Percentiles rank a stretch among this genome's conserved stretches.
Conservation (phyloP, 257 asterid genomes). For the Solanum lycopersicoides region DNA sequence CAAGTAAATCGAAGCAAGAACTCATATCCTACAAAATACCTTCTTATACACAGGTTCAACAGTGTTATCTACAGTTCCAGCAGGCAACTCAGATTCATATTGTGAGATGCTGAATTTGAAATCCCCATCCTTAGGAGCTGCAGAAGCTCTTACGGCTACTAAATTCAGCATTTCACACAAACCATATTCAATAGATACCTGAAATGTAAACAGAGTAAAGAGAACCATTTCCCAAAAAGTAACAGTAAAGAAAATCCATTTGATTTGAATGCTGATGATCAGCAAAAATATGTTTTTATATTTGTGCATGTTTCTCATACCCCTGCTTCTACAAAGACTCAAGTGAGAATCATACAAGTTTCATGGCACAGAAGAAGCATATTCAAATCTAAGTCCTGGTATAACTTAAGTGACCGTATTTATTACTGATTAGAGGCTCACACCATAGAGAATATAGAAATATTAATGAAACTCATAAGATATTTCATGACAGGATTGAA, state of each 20-base stretch:
- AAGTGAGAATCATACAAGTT: not conserved
- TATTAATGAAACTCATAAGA: not conserved
- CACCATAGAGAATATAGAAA: not conserved
- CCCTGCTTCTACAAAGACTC: not conserved
- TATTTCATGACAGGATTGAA: not conserved
- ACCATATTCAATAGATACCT: constrained; percentile 83
- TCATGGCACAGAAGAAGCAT: not conserved
- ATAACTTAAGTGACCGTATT: not conserved
- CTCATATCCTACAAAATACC: constrained; percentile 25
- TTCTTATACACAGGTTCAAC: constrained; percentile 39
- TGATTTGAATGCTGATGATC: not conserved
- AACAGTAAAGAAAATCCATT: not conserved
- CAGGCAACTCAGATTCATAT: constrained; percentile 64
- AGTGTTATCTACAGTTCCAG: constrained; percentile 48
- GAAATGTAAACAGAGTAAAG: not conserved
- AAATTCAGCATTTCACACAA: constrained; percentile 77
- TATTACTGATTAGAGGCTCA: not conserved
- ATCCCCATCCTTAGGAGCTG: constrained; percentile 67
- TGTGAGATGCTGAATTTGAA: constrained; percentile 49
- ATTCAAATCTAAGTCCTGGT: not conserved
- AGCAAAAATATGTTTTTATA: not conserved
- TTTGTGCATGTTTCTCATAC: not conserved
- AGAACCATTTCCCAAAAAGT: not conserved
- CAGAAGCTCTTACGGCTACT: constrained; percentile 45
- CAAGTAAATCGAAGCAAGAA: not conserved